Base-by-base conservation (phyloP, 441 rosid species). In the Populus tomentosa region DNA sequence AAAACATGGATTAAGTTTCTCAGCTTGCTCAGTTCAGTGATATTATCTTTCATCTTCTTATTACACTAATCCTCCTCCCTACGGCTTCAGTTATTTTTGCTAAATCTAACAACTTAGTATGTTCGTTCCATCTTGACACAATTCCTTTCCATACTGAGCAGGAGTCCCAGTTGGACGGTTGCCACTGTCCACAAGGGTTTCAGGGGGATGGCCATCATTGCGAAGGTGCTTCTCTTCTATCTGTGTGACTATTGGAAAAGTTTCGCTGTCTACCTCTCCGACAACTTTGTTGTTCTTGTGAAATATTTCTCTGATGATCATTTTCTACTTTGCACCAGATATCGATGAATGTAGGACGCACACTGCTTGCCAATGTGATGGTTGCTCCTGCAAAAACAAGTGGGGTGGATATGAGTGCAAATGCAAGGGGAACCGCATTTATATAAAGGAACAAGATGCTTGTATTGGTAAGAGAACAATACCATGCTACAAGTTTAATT, bases 371-470 rank as follows among this genome's bases (percentile, higher is more conserved):
- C 93, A 88, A 64, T 95, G 99, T 73, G 92, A 89, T 73, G 95
- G 93, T 65, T 95, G 99, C 88, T 88, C 92, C 32, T 95, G 99
- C 78, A 92, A 85, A 77, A 84, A 95, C 82, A 89, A 82, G 14
- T 95, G 95, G 95, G 99, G 97, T 74, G 80, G 93, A 75, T 95
- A 84, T 56, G 94, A 91, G 65, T 95, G 99, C 89, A 92, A 92
- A 84, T 93, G 99, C 83, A 90, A 85, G 61, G 90, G 94, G 3
- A 76, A 88, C 78, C 94, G 68, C 73, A 87, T 95, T 32, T 93
- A 91, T 56, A 92, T 93, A 20, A 88, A 82, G 83, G 96, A 91
- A 69, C 98, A 93, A 81, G 97, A 95, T 79, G 77, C 91, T 79
- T 95, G 99, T 82, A 95, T 95, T 2, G 99, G 99, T 95, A 87